Percentiles rank a stretch among this genome's conserved stretches.
Conservation (phyloP, 371 early-diverging fungal genomes). For the Lichtheimia ornata region DNA sequence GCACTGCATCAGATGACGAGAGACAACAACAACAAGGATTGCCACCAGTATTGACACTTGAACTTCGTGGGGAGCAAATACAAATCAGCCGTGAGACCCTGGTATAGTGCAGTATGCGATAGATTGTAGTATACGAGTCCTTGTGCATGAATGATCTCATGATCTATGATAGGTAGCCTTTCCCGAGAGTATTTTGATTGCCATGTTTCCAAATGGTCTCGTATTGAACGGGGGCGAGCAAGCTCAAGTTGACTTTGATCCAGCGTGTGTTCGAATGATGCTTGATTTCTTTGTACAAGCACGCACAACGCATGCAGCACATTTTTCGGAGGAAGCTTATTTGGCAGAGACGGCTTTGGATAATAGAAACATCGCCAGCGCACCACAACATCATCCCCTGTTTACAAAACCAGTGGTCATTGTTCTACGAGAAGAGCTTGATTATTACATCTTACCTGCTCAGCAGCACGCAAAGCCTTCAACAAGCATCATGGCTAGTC, state of each 20-base stretch:
- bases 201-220: slow-evolving; percentile 84
- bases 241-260: slow-evolving; percentile 66
- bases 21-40: slow-evolving; percentile 34
- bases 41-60: slow-evolving; percentile 63
- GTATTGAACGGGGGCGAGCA: slow-evolving; percentile 56
- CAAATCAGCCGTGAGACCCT: slow-evolving; percentile 75
- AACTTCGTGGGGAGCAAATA: slow-evolving; percentile 72
- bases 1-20: slow-evolving; percentile 22
- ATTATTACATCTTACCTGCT: slow-evolving; percentile 58
- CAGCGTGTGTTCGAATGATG: slow-evolving; percentile 62
- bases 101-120: slow-evolving; percentile 17
- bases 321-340: slow-evolving; percentile 37
- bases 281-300: slow-evolving; percentile 15
- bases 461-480: slow-evolving; percentile 19
- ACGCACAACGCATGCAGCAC: too few species aligned
- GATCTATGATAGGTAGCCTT: slow-evolving; percentile 32
- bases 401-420: slow-evolving; percentile 71
- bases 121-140: too few species aligned
- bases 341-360: slow-evolving; percentile 23
- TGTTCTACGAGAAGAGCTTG: slow-evolving; percentile 64
- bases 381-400: slow-evolving; percentile 36
- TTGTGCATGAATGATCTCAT: too few species aligned
- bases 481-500: slow-evolving; percentile 16
- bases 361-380: slow-evolving; percentile 14
- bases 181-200: slow-evolving; percentile 76